Evolutionary conservation across 164 flowering plant species (phyloP).

Genomic region (Chimonanthus salicifolius): DNA sequence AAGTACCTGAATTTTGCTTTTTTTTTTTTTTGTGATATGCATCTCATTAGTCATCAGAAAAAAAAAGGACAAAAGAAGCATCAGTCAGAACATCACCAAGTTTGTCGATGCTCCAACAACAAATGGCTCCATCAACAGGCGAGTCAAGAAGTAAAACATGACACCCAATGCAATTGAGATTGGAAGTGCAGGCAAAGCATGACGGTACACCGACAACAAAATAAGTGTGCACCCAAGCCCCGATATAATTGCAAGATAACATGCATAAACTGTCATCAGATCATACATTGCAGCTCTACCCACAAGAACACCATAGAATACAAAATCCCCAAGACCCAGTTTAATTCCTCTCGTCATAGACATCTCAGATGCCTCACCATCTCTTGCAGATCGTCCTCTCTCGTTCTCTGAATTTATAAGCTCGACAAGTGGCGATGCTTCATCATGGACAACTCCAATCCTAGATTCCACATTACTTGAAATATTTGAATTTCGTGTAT

Average conservation of each 20-base stretch:
- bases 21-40: neutral
- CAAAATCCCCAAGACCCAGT: slow-evolving; percentile 91
- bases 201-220: slow-evolving; percentile 63
- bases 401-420: slow-evolving; percentile 18
- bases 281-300: slow-evolving; percentile 99
- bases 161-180: slow-evolving; percentile 78
- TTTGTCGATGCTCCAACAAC: slow-evolving; percentile 76
- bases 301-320: slow-evolving; percentile 90
- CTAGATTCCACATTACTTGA: neutral
- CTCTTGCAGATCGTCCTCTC: neutral
- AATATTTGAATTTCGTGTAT: slow-evolving; percentile 17
- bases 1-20: neutral
- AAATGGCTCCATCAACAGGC: slow-evolving; percentile 87
- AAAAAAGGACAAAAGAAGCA: neutral
- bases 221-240: slow-evolving; percentile 93
- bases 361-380: neutral
- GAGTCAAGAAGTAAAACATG: slow-evolving; percentile 82
- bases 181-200: slow-evolving; percentile 91
- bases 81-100: slow-evolving; percentile 67
- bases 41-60: neutral
- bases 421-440: slow-evolving; percentile 58
- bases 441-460: slow-evolving; percentile 39
- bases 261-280: slow-evolving; percentile 94
- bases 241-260: slow-evolving; percentile 90
- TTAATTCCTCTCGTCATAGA: slow-evolving; percentile 49